Conservation (phyloP, 108 stramenopile species). For the Stephanodiscus minutulus region DNA sequence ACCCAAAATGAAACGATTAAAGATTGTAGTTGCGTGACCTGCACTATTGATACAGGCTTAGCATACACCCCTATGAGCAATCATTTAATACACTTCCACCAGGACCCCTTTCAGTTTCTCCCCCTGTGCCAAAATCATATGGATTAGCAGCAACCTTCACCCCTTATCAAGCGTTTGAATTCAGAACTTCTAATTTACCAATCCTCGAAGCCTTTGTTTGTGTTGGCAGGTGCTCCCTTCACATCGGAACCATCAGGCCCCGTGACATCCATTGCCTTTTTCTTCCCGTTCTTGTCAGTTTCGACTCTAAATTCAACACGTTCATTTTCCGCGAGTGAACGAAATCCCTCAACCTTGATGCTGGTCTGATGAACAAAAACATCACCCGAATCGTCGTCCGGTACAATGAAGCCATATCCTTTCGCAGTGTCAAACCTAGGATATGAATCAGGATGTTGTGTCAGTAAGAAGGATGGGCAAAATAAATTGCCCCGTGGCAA, state of each 20-base stretch:
- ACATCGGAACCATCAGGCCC: conserved; percentile 88
- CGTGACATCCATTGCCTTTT: conserved; percentile 83
- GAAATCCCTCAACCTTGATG: conserved; percentile 58
- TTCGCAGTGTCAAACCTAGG: conserved; percentile 58
- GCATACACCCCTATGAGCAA: neutral
- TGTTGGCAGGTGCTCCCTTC: conserved; percentile 61
- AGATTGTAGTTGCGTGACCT: neutral
- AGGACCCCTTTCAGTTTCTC: neutral
- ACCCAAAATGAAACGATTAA: neutral
- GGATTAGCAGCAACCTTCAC: conserved; percentile 1
- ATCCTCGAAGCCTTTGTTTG: conserved; percentile 37
- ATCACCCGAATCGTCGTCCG: conserved; percentile 51
- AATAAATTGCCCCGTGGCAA: neutral
- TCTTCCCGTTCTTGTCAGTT: conserved; percentile 38
- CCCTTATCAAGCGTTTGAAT: neutral
- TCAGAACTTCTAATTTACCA: conserved; percentile 22
- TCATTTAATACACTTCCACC: neutral
- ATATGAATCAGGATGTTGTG: neutral
- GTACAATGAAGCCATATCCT: conserved; percentile 67
- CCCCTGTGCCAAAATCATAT: neutral
- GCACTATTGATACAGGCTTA: conserved; percentile 3
- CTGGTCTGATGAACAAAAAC: conserved; percentile 68
- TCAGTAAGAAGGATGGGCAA: neutral
- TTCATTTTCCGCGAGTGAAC: conserved; percentile 60
- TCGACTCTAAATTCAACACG: conserved; percentile 41